Conservation (phyloP, 2,329 filamentous ascomycete genomes). For the Calonectria pauciramosa region DNA sequence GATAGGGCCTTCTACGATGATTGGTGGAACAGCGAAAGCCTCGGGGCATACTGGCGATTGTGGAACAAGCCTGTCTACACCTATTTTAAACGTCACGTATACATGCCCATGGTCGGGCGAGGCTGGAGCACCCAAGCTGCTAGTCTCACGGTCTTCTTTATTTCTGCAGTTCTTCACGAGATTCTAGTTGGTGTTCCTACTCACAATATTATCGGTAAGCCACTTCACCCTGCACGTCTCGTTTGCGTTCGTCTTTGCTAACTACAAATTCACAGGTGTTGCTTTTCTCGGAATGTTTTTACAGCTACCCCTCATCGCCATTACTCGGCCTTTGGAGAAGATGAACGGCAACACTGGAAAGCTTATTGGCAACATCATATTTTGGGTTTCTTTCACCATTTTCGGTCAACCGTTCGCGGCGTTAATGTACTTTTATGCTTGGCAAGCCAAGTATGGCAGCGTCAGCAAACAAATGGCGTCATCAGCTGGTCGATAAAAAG, state of each 20-base stretch:
- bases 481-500: constrained; percentile 19
- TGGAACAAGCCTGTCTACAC: constrained; percentile 99
- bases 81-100: constrained; percentile 96
- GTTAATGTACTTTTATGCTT: constrained; percentile 96
- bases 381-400: constrained; percentile 96
- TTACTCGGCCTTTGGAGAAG: constrained; percentile 85
- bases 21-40: constrained; percentile 95
- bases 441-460: constrained; percentile 97
- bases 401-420: constrained; percentile 95
- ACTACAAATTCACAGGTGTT: constrained; percentile 70
- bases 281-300: constrained; percentile 95
- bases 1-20: constrained; percentile 96
- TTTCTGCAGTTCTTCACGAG: constrained; percentile 93
- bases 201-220: constrained; percentile 87
- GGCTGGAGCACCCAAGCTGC: constrained; percentile 81
- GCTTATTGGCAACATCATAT: constrained; percentile 90
- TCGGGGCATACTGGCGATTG: constrained; percentile 92
- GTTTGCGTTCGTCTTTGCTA: background rate
- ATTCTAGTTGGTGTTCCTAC: constrained; percentile 94
- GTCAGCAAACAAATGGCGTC: constrained; percentile 66
- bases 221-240: background rate
- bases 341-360: constrained; percentile 79
- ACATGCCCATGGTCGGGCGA: constrained; percentile 86
- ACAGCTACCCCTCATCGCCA: constrained; percentile 87
- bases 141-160: constrained; percentile 85